Evolutionary conservation across 2,329 filamentous ascomycete genomes (phyloP).

Genomic region (Raffaelea deltoideospora): DNA sequence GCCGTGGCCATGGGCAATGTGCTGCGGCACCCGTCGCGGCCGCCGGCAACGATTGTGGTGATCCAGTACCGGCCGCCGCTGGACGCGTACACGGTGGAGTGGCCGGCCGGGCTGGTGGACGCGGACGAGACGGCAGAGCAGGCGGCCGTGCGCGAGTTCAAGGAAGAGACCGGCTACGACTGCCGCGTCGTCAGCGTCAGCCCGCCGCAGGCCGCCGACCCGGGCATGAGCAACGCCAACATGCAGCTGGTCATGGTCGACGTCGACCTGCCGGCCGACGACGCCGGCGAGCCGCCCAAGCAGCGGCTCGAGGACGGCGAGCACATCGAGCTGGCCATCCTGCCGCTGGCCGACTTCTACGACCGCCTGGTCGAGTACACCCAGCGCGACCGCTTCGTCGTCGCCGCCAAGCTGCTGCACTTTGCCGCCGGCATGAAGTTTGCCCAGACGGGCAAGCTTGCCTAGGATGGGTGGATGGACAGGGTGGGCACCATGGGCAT

Average conservation of each 20-base stretch:
- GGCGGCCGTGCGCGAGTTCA: conserved; percentile 36
- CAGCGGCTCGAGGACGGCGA: conserved; percentile 46
- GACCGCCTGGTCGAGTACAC: conserved; percentile 31
- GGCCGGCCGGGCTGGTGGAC: conserved; percentile 39
- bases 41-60: conserved; percentile 21
- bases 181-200: conserved; percentile 31
- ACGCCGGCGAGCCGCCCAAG: conserved; percentile 32
- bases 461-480: conserved; percentile 6
- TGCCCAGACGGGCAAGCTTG: conserved; percentile 19
- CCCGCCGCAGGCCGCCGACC: conserved; percentile 40
- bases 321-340: conserved; percentile 43
- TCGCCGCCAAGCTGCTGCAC: conserved; percentile 44
- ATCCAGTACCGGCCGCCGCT: conserved; percentile 19
- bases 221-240: conserved; percentile 43
- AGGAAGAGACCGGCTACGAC: conserved; percentile 41
- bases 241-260: conserved; percentile 47
- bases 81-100: conserved; percentile 35
- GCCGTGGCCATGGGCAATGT: conserved; percentile 49
- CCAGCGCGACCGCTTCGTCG: conserved; percentile 31
- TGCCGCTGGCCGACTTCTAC: conserved; percentile 41
- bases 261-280: conserved; percentile 33
- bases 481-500: too few species aligned
- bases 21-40: conserved; percentile 28
- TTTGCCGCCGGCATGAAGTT: conserved; percentile 43
- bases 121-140: conserved; percentile 33